Evolutionary conservation across 768 basidiomycete genomes (phyloP), one percentile per base, ranked within the genome.

Genomic region (Collybia nuda): DNA sequence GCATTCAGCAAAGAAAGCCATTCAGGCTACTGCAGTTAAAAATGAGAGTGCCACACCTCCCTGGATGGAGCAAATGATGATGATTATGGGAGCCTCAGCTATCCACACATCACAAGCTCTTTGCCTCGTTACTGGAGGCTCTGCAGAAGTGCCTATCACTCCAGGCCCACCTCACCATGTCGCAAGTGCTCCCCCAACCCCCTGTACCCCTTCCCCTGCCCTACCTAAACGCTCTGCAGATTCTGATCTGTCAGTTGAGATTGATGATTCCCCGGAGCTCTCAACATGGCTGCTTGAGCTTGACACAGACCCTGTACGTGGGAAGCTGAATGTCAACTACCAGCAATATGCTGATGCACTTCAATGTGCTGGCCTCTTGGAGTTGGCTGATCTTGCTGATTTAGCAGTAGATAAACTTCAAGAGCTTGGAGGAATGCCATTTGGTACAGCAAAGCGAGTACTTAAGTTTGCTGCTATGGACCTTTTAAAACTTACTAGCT

Each of bases 1-100:
- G 48, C 19, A 14, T n/a, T n/a, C 40, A 32, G 35, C 39, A 48
- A 29, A 39, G 47, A 41, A 47, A 48, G 15, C 52, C 9, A 6
- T 22, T 22, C 12, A 21, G 8, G 7, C 15, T 32, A 24, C 49
- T 43, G 9, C 17, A 11, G 35, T 24, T 41, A 14, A 11, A 15
- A 14, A 18, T 29, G 24, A 24, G 3, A 14, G 5, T 17, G 23
- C n/a, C 26, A 41, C 41, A 5, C 21, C 38, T 21, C 5, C 15
- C 22, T 21, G 45, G 23, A 22, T 35, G 15, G 14, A 47, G 45
- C 45, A 47, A 24, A 47, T 47, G 45, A 38, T 47, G 23, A 44
- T 44, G 44, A 23, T 44, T n/a, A 44, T 44, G 44, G 44, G 44
- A 40, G 39, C 17, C 15, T 40, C 21, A 40, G 39, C 39, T 15